A percentile compares a stretch with the other conserved stretches of the same genome.
Evolutionary conservation across 108 stramenopile genomes (phyloP).

Genomic region (Bacterosira constricta): DNA sequence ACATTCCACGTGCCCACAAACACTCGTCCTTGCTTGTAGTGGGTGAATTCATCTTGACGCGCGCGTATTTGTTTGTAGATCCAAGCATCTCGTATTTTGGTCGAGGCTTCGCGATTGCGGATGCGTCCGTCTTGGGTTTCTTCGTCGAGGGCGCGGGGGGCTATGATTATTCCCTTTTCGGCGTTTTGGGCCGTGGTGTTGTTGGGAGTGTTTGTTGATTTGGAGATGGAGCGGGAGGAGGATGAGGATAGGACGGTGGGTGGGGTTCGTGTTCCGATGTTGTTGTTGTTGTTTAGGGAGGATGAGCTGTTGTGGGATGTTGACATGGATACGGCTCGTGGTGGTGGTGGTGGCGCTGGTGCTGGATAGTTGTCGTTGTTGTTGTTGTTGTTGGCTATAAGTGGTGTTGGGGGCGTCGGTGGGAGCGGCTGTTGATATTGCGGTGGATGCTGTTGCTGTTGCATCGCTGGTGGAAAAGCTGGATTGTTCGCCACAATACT

Average conservation of each 20-base stretch:
- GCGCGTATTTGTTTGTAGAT: constrained; percentile 88
- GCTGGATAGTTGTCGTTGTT: background rate
- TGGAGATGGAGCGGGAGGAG: background rate
- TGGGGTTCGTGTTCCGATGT: background rate
- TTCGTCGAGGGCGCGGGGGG: constrained; percentile 69
- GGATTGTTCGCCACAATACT: too few species aligned
- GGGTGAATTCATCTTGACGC: constrained; percentile 82
- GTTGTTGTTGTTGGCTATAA: background rate
- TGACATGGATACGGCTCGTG: background rate
- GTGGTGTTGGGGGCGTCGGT: background rate
- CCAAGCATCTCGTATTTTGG: constrained; percentile 91
- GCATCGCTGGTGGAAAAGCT: background rate
- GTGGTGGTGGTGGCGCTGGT: background rate
- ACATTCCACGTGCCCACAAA: constrained; percentile 99
- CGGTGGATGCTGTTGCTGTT: background rate
- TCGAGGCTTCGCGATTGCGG: constrained; percentile 78
- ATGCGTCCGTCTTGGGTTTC: constrained; percentile 89
- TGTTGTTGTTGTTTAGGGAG: background rate
- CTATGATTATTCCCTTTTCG: constrained; percentile 35
- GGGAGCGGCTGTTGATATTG: background rate
- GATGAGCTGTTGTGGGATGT: background rate
- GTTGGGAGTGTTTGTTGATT: background rate
- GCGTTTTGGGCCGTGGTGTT: background rate
- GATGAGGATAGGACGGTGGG: background rate
- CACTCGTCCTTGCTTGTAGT: constrained; percentile 77